phyloP scores from a whole-genome alignment of 495 filamentous ascomycete genomes.

The Sporormia fimetaria region DNA sequence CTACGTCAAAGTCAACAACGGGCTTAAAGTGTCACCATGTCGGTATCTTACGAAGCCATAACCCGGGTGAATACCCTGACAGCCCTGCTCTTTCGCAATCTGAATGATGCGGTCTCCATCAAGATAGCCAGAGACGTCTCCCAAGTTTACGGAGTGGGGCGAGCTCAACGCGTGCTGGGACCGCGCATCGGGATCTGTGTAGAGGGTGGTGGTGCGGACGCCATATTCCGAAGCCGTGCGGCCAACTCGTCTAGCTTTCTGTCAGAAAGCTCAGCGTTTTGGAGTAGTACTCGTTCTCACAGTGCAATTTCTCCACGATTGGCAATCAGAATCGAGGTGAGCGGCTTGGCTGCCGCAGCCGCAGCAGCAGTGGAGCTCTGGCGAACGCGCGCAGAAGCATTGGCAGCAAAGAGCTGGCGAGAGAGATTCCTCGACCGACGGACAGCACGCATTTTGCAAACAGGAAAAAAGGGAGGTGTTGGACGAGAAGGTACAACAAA shows the following conservation, averaged over 20 bases:
- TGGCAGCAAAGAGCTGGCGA: conserved; percentile 13
- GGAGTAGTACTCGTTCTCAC: conserved; percentile 30
- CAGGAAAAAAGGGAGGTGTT: neutral
- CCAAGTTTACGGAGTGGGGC: conserved; percentile 70
- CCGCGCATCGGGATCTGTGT: conserved; percentile 79
- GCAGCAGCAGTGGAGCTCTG: conserved; percentile 13
- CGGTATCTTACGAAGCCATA: conserved; percentile 72
- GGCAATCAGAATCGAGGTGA: conserved; percentile 85
- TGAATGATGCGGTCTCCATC: conserved; percentile 86
- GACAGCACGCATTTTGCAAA: conserved; percentile 19
- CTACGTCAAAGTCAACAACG: conserved; percentile 24
- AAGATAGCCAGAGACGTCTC: conserved; percentile 71
- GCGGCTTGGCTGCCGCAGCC: conserved; percentile 37
- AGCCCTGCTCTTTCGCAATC: conserved; percentile 72
- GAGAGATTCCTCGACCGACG: conserved; percentile 17
- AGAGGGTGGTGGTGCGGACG: conserved; percentile 87
- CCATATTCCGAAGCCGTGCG: conserved; percentile 78
- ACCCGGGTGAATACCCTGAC: conserved; percentile 84
- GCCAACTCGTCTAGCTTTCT: conserved; percentile 53
- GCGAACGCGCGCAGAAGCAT: conserved; percentile 8
- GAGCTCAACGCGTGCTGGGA: conserved; percentile 83
- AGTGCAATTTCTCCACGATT: conserved; percentile 96
- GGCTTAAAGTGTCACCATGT: neutral
- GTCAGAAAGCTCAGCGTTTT: conserved; percentile 1
- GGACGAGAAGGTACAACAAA: no score